A percentile compares a stretch with the other conserved stretches of the same genome.
Evolutionary conservation across 805 yeast species (phyloP).

Genomic region (Kodamaea leandrae): DNA sequence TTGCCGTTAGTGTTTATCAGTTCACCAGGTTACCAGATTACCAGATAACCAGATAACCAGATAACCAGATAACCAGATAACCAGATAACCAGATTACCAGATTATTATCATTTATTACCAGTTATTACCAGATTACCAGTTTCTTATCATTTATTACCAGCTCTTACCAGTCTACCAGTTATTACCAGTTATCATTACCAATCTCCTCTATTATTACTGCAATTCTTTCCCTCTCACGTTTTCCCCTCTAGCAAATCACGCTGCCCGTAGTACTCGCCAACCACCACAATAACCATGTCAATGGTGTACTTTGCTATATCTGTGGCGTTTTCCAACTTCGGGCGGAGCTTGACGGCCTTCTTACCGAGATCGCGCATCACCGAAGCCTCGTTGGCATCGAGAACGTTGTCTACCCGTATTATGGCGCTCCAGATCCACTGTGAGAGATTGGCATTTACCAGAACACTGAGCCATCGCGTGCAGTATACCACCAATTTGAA

Average conservation of each 20-base stretch:
- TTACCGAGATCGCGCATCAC: constrained; percentile 36
- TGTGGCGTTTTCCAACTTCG: constrained; percentile 11
- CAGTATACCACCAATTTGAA: constrained; percentile 34
- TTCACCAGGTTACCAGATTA: no score
- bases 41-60: no score
- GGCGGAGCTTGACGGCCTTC: constrained; percentile 33
- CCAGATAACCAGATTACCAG: no score
- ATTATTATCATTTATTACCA: no score
- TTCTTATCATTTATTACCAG: no score
- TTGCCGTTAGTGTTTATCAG: no score
- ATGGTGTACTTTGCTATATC: constrained; percentile 23
- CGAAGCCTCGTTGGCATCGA: constrained; percentile 34
- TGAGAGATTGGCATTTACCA: constrained; percentile 24
- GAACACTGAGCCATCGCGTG: constrained; percentile 38
- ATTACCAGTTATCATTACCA: no score
- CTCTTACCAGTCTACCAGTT: no score
- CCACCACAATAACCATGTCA: constrained; percentile 31
- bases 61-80: no score
- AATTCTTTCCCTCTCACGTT: not conserved
- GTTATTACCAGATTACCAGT: no score
- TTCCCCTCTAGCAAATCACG: constrained; percentile 26
- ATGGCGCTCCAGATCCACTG: constrained; percentile 38
- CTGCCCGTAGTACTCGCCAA: constrained; percentile 36
- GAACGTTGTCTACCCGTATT: constrained; percentile 32
- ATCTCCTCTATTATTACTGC: not conserved